Percentiles rank a stretch among this genome's conserved stretches.
These are phyloP conservation scores for Nothophoma quercina DNA, from an alignment of 2,329 filamentous ascomycete species.

Conservation along the genomic window DNA sequence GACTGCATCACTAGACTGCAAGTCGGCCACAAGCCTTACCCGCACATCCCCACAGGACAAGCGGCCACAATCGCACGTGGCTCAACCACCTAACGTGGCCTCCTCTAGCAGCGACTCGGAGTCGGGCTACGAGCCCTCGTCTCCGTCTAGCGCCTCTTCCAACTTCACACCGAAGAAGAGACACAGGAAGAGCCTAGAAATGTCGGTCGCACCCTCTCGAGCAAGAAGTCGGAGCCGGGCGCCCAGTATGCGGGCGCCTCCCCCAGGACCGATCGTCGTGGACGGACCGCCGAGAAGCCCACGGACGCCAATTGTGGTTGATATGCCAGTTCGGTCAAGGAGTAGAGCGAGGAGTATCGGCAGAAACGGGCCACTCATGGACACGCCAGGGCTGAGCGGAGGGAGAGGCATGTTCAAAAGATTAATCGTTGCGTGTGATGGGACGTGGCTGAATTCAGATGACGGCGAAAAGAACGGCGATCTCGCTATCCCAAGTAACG, in stretches of 20 bases:
- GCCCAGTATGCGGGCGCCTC: constrained; percentile 35
- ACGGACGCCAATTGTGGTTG: constrained; percentile 40
- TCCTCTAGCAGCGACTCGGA: constrained; percentile 29
- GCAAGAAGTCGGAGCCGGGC: constrained; percentile 41
- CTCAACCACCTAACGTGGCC: constrained; percentile 27
- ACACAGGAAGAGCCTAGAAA: constrained; percentile 24
- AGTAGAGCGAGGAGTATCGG: constrained; percentile 41
- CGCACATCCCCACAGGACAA: neutral
- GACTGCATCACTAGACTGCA: constrained; percentile 8
- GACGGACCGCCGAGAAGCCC: constrained; percentile 32
- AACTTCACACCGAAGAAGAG: constrained; percentile 23
- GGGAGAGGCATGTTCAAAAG: constrained; percentile 51
- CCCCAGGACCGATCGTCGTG: constrained; percentile 34
- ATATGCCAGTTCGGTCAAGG: constrained; percentile 33
- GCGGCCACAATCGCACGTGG: constrained; percentile 16
- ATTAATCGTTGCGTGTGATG: constrained; percentile 52
- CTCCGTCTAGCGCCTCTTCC: constrained; percentile 30
- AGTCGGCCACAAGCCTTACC: constrained; percentile 4
- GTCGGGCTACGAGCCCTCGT: constrained; percentile 30
- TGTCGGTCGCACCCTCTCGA: constrained; percentile 39
- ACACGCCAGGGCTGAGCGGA: constrained; percentile 44
- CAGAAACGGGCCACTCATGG: constrained; percentile 31
- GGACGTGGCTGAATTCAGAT: constrained; percentile 60
- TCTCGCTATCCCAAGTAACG: constrained; percentile 57
- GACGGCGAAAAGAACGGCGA: constrained; percentile 55